Conservation (phyloP, 768 basidiomycete species). For the Hericium alpestre region DNA sequence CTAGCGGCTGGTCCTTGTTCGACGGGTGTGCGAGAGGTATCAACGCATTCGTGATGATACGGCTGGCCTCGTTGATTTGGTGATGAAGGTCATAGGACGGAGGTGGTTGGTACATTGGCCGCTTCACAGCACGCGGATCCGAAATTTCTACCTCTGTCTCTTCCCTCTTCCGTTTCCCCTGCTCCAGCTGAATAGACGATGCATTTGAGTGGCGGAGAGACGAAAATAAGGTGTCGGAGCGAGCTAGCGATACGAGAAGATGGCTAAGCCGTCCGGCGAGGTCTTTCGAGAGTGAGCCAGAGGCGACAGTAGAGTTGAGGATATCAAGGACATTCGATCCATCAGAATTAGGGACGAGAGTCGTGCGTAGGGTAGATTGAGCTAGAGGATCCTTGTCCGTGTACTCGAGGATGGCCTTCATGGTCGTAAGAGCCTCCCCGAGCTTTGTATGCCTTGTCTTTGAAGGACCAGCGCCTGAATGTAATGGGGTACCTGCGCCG, state of each 20-base stretch:
- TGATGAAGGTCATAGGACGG: conserved; percentile 30
- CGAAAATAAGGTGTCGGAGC: conserved; percentile 56
- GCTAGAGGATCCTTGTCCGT: conserved; percentile 48
- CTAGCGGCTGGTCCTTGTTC: conserved; percentile 24
- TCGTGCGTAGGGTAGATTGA: conserved; percentile 39
- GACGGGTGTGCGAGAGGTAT: not conserved
- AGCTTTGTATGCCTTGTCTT: conserved; percentile 30
- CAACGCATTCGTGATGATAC: conserved; percentile 42
- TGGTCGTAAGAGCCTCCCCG: conserved; percentile 53
- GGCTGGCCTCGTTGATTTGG: conserved; percentile 53
- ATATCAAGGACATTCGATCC: conserved; percentile 47
- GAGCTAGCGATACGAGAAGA: conserved; percentile 51
- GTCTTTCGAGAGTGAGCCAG: conserved; percentile 39
- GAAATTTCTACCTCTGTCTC: conserved; percentile 19
- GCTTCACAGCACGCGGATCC: conserved; percentile 23
- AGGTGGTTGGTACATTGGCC: conserved; percentile 8
- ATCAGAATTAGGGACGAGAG: conserved; percentile 36
- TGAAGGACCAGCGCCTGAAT: not conserved
- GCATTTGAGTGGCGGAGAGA: conserved; percentile 55
- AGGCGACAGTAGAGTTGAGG: conserved; percentile 37
- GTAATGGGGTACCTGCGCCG: not conserved
- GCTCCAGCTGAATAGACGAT: conserved; percentile 50
- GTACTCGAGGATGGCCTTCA: conserved; percentile 50
- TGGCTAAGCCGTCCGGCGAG: conserved; percentile 50
- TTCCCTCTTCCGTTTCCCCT: conserved; percentile 69